phyloP scores from a whole-genome alignment of 2,329 filamentous ascomycete genomes.

The Exophiala lecanii-corni region DNA sequence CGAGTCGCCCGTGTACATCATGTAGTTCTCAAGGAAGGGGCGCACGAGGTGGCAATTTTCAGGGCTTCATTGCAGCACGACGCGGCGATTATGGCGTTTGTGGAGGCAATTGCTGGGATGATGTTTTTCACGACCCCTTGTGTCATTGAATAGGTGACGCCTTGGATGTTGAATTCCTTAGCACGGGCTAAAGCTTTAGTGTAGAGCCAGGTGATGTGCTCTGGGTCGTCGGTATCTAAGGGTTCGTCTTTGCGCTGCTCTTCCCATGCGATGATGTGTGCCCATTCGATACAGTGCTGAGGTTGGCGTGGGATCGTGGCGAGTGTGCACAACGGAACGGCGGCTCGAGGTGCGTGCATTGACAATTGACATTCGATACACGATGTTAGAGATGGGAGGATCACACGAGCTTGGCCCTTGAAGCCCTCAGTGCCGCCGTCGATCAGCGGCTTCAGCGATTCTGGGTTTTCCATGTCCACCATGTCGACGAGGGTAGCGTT shows the following conservation, averaged over 20 bases:
- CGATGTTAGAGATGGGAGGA: slow-evolving; percentile 85
- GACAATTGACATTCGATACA: slow-evolving; percentile 98
- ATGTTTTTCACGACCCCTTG: slow-evolving; percentile 99
- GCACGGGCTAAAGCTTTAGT: slow-evolving; percentile 77
- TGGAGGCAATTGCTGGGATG: slow-evolving; percentile 95
- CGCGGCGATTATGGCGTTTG: slow-evolving; percentile 93
- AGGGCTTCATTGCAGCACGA: slow-evolving; percentile 95
- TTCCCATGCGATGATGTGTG: slow-evolving; percentile 96
- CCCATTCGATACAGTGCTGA: slow-evolving; percentile 98
- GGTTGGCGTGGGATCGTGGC: slow-evolving; percentile 95
- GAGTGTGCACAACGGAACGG: slow-evolving; percentile 92
- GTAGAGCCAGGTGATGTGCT: slow-evolving; percentile 97
- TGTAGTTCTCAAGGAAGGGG: slow-evolving; percentile 86
- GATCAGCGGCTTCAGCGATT: slow-evolving; percentile 86
- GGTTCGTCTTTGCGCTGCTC: slow-evolving; percentile 74
- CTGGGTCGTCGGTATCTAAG: slow-evolving; percentile 92
- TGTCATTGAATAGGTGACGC: slow-evolving; percentile 91
- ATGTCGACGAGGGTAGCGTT: slow-evolving; percentile 89
- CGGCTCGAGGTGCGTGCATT: slow-evolving; percentile 96
- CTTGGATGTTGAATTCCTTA: slow-evolving; percentile 80
- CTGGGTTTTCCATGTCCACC: slow-evolving; percentile 76
- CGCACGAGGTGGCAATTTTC: slow-evolving; percentile 81
- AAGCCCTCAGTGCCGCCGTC: slow-evolving; percentile 98
- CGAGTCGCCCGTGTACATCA: slow-evolving; percentile 99
- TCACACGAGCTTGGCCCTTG: slow-evolving; percentile 92